These are phyloP conservation scores for Trichocomaceae sp. DNA, from an alignment of 2,329 filamentous ascomycete genomes.

Conservation along the genomic window DNA sequence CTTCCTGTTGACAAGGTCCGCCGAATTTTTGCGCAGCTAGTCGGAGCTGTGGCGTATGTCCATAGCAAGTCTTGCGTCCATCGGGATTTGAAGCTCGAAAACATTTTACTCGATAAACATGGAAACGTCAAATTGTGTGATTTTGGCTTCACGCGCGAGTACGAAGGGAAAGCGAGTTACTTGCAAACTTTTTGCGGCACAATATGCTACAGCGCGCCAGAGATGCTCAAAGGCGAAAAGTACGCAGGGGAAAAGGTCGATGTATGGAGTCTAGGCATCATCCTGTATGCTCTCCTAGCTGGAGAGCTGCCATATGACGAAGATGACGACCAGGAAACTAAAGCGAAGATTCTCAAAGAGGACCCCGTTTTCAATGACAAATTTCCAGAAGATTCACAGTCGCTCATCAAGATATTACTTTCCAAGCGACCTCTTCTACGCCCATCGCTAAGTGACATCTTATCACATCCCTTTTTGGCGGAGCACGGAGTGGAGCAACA, in stretches of 20 bases:
- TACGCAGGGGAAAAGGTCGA: conserved; percentile 98
- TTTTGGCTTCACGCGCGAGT: conserved; percentile 96
- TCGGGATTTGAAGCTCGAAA: conserved; percentile 92
- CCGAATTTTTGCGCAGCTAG: conserved; percentile 90
- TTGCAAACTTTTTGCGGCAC: conserved; percentile 97
- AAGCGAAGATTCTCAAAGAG: conserved; percentile 73
- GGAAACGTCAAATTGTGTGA: conserved; percentile 97
- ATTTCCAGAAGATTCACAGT: conserved; percentile 68
- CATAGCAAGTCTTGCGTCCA: conserved; percentile 94
- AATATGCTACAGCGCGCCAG: conserved; percentile 93
- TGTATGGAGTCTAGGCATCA: conserved; percentile 94
- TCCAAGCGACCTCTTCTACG: conserved; percentile 84
- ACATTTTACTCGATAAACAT: conserved; percentile 90
- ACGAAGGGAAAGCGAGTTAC: conserved; percentile 90
- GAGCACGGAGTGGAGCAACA: conserved; percentile 85
- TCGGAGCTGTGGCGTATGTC: conserved; percentile 90
- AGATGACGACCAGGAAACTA: conserved; percentile 83
- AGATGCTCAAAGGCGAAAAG: conserved; percentile 98
- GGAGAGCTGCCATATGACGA: conserved; percentile 90
- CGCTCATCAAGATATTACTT: conserved; percentile 70
- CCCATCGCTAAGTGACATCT: conserved; percentile 74
- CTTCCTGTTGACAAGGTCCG: conserved; percentile 81
- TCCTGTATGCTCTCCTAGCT: conserved; percentile 74
- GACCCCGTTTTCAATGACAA: conserved; percentile 81
- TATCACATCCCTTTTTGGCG: conserved; percentile 78